Evolutionary conservation across 2,329 filamentous ascomycete species (phyloP).

Genomic region (Fusarium neocosmosporiellum): DNA sequence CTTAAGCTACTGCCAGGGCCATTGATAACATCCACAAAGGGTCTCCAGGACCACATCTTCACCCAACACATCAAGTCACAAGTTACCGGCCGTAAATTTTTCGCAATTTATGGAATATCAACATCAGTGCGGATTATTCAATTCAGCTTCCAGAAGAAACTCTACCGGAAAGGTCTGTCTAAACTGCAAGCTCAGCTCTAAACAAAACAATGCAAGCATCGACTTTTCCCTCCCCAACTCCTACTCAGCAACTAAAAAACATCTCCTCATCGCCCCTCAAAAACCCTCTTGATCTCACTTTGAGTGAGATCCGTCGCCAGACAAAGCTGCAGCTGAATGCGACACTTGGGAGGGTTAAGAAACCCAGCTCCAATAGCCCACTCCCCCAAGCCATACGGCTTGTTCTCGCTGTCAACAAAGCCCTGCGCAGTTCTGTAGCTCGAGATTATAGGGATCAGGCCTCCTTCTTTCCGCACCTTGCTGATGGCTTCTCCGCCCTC

Average conservation of each 20-base stretch:
- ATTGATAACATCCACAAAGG: too few species aligned
- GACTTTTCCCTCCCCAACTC: neutral
- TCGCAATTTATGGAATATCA: neutral
- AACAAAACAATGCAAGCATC: neutral
- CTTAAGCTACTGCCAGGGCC: neutral
- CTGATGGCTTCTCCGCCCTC: constrained; percentile 51
- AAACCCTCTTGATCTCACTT: neutral
- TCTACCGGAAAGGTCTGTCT: neutral
- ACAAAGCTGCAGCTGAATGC: constrained; percentile 60
- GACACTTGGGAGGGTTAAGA: constrained; percentile 64
- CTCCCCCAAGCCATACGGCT: constrained; percentile 10
- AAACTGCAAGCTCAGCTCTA: neutral
- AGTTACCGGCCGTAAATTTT: too few species aligned
- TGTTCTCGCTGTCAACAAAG: constrained; percentile 51
- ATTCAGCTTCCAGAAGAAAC: neutral
- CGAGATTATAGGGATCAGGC: constrained; percentile 56
- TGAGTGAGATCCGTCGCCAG: constrained; percentile 16
- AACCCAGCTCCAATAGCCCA: constrained; percentile 56
- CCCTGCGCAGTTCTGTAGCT: constrained; percentile 60
- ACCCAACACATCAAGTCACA: neutral
- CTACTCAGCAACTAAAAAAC: neutral
- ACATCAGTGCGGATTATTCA: neutral
- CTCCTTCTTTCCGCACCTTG: constrained; percentile 54
- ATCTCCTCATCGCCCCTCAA: neutral
- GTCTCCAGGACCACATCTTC: too few species aligned